Evolutionary conservation across 2,329 filamentous ascomycete species (phyloP).

Genomic region (Escovopsis sp.): DNA sequence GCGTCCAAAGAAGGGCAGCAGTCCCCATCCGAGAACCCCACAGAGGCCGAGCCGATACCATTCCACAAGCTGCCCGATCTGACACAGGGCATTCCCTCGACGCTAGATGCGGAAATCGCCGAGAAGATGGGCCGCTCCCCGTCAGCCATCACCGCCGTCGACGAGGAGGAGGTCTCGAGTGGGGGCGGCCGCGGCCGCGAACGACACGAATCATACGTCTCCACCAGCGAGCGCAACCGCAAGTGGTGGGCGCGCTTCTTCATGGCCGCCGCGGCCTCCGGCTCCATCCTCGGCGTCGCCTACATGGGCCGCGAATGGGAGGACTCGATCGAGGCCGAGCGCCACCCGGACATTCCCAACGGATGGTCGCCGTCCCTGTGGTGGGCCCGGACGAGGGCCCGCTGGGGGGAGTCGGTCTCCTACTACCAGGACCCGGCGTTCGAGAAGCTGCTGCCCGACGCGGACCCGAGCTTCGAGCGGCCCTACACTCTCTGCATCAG

Average conservation of each 20-base stretch:
- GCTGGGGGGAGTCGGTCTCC: slow-evolving; percentile 59
- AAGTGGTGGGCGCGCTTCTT: slow-evolving; percentile 62
- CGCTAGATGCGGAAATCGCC: slow-evolving; percentile 61
- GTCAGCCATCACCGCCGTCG: slow-evolving; percentile 20
- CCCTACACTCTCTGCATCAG: slow-evolving; percentile 89
- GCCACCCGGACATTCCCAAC: slow-evolving; percentile 58
- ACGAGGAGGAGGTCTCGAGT: slow-evolving; percentile 20
- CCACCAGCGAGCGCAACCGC: slow-evolving; percentile 73
- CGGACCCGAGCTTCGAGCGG: slow-evolving; percentile 63
- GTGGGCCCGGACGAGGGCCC: slow-evolving; percentile 67
- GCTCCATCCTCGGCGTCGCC: slow-evolving; percentile 42
- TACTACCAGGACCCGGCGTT: slow-evolving; percentile 97
- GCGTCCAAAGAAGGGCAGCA: background rate
- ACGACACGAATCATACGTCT: slow-evolving; percentile 65
- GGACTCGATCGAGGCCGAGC: slow-evolving; percentile 56
- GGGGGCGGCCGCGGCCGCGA: slow-evolving; percentile 21
- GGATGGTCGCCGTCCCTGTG: slow-evolving; percentile 65
- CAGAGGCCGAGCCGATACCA: slow-evolving; percentile 30
- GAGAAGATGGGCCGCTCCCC: slow-evolving; percentile 22
- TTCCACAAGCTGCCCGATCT: slow-evolving; percentile 70
- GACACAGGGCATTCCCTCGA: slow-evolving; percentile 89
- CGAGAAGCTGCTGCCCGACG: slow-evolving; percentile 76
- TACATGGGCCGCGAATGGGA: slow-evolving; percentile 89
- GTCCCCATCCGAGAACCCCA: slow-evolving; percentile 6
- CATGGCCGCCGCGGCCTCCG: slow-evolving; percentile 46